These are phyloP conservation scores for Ustilago tritici DNA, from an alignment of 1,284 basidiomycete genomes.

Conservation along the genomic window DNA sequence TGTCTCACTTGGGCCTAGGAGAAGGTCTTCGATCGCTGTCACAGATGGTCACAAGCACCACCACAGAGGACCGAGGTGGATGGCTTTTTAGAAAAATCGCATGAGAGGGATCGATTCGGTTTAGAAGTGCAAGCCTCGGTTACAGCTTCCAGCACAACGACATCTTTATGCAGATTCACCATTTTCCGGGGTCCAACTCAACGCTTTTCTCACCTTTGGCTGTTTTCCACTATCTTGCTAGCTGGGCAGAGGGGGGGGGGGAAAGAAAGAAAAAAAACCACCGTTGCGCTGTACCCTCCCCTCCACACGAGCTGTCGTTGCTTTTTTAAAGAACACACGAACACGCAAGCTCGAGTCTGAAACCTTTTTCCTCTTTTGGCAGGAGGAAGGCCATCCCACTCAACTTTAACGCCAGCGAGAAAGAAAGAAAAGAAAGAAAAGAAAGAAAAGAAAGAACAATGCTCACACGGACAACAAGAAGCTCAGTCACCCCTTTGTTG, in stretches of 20 bases:
- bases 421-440: no score
- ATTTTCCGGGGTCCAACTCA: neutral
- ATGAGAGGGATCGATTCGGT: neutral
- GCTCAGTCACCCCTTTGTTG: conserved; percentile 9
- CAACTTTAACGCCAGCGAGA: conserved; percentile 3
- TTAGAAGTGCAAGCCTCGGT: neutral
- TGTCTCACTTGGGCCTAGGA: no score
- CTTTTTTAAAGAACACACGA: conserved; percentile 10
- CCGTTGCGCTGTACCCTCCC: neutral
- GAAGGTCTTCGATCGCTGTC: no score
- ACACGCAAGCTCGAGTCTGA: neutral
- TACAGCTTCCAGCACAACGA: neutral
- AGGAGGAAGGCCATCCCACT: neutral
- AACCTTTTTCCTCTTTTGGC: neutral
- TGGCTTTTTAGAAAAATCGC: no score
- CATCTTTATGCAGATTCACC: conserved; percentile 13
- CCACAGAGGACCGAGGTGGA: no score
- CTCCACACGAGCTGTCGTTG: conserved; percentile 1
- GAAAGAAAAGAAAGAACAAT: neutral
- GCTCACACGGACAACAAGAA: neutral
- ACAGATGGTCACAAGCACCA: no score
- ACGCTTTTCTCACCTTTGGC: neutral
- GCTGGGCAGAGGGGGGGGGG: no score
- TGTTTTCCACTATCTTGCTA: no score
- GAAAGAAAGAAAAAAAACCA: neutral